Base-by-base conservation (phyloP, 164 flowering plant species). In the Dillenia suffruticosa region DNA sequence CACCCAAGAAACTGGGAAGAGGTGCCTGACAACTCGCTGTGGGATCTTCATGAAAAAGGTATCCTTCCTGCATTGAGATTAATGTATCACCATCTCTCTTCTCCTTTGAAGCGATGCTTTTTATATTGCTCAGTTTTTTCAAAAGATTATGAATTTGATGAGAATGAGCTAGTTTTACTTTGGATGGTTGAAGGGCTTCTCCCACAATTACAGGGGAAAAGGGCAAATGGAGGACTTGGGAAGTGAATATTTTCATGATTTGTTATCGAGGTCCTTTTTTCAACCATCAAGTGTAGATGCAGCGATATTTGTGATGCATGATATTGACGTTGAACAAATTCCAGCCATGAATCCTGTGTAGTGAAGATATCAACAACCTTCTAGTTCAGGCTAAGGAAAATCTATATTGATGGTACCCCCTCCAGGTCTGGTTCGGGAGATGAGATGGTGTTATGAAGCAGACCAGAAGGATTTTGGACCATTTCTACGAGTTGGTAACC, bases 181-280 rank as follows among this genome's bases (percentile, higher is more conserved):
- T 51, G 54, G 54, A n/a, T 51, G 16, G 54, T 22, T 15, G 54
- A 51, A 14, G 54, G 54, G 7, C 17, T 51, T n/a, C 54, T 51
- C 13, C 22, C n/a, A 2, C 9, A 15, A 12, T 12, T 22, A 2
- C 0, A 2, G 9, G 54, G 54, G 9, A 12, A 19, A 8, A n/a
- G 17, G 17, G 17, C n/a, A 11, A 9, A 51, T 51, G 22, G 54
- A 15, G 2, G 54, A 51, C 17, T 15, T 51, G 15, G 54, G 54
- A 12, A 14, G 0, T n/a, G 54, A 51, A 9, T 51, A 51, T n/a
- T 51, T 51, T 19, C n/a, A 15, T 51, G 9, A 7, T 15, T 51
- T 51, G 54, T 14, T 51, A 8, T 14, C 9, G n/a, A 12, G 17
- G n/a, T 51, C 54, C n/a, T 51, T 51, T 19, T 51, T 51, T 14